Conservation (phyloP, 495 filamentous ascomycete genomes). For the Neurospora sublineolata region DNA sequence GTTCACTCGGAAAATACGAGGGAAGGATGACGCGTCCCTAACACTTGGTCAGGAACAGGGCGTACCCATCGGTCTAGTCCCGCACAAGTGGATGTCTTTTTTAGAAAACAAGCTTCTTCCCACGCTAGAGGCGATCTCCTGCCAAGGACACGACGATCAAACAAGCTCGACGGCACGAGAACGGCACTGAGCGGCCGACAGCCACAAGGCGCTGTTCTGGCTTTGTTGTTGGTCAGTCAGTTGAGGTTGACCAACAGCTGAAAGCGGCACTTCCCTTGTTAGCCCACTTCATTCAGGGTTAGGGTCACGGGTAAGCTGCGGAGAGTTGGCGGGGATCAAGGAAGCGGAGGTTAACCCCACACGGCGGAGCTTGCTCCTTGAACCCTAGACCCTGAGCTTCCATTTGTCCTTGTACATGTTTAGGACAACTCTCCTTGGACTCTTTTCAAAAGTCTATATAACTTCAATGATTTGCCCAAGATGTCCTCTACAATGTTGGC, state of each 20-base stretch:
- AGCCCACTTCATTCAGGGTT: neutral
- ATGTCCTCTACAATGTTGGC: neutral
- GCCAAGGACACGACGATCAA: neutral
- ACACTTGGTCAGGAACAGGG: neutral
- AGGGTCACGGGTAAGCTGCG: neutral
- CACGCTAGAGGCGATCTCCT: neutral
- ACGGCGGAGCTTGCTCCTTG: neutral
- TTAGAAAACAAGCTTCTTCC: neutral
- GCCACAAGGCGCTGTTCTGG: neutral
- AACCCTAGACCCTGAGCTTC: neutral
- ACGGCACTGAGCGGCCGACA: neutral
- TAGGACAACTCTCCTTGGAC: neutral
- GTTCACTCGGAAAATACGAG: neutral
- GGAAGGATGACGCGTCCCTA: neutral
- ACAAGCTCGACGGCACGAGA: neutral
- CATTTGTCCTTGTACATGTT: neutral
- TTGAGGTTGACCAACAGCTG: neutral
- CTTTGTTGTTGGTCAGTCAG: neutral
- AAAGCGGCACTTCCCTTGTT: neutral
- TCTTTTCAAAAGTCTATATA: neutral
- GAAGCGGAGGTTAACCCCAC: neutral
- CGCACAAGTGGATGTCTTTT: neutral
- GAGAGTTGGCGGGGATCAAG: too few relatives aligned
- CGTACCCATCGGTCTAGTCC: neutral
- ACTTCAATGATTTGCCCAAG: neutral